Evolutionary conservation across 2,329 filamentous ascomycete genomes (phyloP), one percentile per base, ranked within the genome.

Genomic region (Fusarium citri): DNA sequence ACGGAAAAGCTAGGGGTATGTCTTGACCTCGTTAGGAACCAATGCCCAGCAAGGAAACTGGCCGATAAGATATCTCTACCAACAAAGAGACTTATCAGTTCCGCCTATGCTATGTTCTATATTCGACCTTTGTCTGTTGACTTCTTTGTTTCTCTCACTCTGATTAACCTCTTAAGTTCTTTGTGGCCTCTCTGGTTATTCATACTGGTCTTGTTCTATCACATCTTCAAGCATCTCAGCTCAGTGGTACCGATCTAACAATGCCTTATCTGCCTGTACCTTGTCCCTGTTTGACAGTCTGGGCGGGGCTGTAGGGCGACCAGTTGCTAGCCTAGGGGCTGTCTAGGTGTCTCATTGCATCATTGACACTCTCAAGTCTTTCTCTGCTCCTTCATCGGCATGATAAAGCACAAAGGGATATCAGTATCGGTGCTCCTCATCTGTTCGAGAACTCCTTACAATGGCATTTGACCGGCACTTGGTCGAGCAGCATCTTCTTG

Each of bases 1-100:
- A 66, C 51, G 41, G 26, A 66, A 63, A 60, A 61, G 61, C 65
- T 51, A 47, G 68, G 68, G 68, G 49, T 65, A 51, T 47, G 47
- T 60, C 59, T 66, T 22, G 49, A 41, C 22, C 31, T 25, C 31
- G 31, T 37, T n/a, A n/a, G 43, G 43, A 26, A 37, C 34, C 34
- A 37, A 37, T 37, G 4, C 34, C 34, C 9, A n/a, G 43, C 18
- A 47, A 28, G 26, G 12, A 47, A 47, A 18, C n/a, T 47, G 43
- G n/a, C 25, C 8, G 49, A 51, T 34, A 37, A 43, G 9, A 41
- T 18, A 28, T 25, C 31, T 20, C 48, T 41, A 5, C 34, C 12
- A 16, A 34, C 16, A 22, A 50, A 37, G 26, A 51, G 49, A 25
- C 26, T 41, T 23, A 41, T 22, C n/a, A 16, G 31, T 18, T 20